Evolutionary conservation across 1,284 basidiomycete species (phyloP).

Genomic region (Megacollybia platyphylla): DNA sequence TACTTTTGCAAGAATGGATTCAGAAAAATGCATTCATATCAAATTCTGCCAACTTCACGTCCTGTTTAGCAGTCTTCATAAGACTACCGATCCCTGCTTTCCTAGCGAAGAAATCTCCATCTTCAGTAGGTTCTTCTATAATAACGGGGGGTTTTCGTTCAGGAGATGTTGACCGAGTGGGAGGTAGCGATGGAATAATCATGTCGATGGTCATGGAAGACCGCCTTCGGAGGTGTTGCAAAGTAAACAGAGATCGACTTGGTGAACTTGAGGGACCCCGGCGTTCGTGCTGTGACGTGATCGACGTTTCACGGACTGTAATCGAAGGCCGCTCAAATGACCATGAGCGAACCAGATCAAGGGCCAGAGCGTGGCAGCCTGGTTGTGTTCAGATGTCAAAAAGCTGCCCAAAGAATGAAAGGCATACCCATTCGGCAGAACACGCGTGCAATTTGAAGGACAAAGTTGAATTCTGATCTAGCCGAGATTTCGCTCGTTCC

Average conservation of each 20-base stretch:
- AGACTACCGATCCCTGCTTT: conserved; percentile 71
- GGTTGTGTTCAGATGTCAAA: not conserved
- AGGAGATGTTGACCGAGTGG: conserved; percentile 44
- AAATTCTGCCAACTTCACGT: conserved; percentile 77
- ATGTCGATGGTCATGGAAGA: conserved; percentile 81
- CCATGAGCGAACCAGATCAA: conserved; percentile 83
- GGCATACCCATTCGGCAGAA: conserved; percentile 80
- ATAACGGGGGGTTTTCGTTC: conserved; percentile 8
- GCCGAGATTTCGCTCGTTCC: conserved; percentile 85
- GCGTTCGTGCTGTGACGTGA: not conserved
- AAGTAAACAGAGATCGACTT: conserved; percentile 37
- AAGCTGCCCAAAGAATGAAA: not conserved
- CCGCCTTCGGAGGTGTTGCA: conserved; percentile 39
- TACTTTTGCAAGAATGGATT: conserved; percentile 3
- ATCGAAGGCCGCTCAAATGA: conserved; percentile 71
- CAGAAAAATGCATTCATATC: conserved; percentile 67
- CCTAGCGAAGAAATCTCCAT: conserved; percentile 43
- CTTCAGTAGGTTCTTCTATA: conserved; percentile 25
- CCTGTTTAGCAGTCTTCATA: conserved; percentile 81
- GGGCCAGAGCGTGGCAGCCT: conserved; percentile 89
- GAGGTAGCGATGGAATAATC: conserved; percentile 56
- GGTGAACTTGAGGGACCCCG: conserved; percentile 23
- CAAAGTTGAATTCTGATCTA: conserved; percentile 84
- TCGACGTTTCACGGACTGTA: conserved; percentile 11
- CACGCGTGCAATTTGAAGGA: conserved; percentile 83